Base-by-base conservation (phyloP, 495 filamentous ascomycete species). In the Tricharina praecox region DNA sequence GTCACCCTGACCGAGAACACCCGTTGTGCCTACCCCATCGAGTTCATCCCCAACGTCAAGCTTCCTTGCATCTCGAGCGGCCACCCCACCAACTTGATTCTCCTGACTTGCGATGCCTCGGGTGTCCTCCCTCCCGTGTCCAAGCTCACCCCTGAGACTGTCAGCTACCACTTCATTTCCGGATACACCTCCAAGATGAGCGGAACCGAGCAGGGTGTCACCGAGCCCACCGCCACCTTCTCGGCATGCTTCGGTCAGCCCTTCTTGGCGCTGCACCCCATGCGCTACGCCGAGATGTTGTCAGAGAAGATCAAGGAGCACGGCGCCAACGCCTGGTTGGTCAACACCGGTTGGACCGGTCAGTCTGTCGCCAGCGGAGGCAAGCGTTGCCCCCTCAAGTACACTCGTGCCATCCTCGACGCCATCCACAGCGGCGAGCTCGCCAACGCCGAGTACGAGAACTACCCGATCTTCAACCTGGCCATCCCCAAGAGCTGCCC, bases 161-260 rank as follows among this genome's bases (percentile, higher is more conserved):
- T 97, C 87, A 13, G 9, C 34, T 97, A 95, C 77, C 90, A 97
- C 76, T 97, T 97, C 75, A 97, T 97, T 66, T 90, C 82, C 16
- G 90, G 90, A 60, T 97, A 97, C 73, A 97, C 90, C 47, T 96
- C 92, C 59, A 97, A 97, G 79, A 96, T 97, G 92, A 92, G 88
- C 51, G 90, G 90, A 60, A 97, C 90, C 38, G 90, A 97, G 69
- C 82, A 95, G 45, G 90, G 90, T 64, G 76, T 97, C 45, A 84
- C 82, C 13, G 90, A 97, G 70, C 90, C 90, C 54, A 82, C 93
- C 69, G 90, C 90, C 2, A 97, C 90, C 58, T 97, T 97, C 81
- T 94, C 86, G 15, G 93, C 88, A 23, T 97, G 90, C 80, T 97
- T 97, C 68, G 90, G 92, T 39, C 90, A 97, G 69, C 90, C 90